phyloP scores from a whole-genome alignment of 306 rosid species.

The Adenanthera pavonina region DNA sequence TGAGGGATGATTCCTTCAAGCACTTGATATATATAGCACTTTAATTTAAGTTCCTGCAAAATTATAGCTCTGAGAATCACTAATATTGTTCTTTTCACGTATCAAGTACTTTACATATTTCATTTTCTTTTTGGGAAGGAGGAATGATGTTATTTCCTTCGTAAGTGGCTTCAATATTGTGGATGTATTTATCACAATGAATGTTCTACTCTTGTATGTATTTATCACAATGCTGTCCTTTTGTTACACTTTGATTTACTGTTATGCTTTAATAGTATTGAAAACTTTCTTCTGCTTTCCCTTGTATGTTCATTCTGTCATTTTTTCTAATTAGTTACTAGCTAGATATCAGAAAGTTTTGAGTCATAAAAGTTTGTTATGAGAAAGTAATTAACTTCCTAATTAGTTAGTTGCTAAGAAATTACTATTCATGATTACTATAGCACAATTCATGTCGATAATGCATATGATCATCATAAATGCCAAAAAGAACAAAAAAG shows the following conservation, averaged over 20 bases:
- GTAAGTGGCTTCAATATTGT: slow-evolving; percentile 47
- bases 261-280: slow-evolving; percentile 51
- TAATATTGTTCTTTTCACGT: slow-evolving; percentile 14
- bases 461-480: too few species aligned
- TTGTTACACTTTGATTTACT: slow-evolving; percentile 64
- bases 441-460: too few species aligned
- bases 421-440: too few species aligned
- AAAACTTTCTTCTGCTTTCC: slow-evolving; percentile 13
- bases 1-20: background rate
- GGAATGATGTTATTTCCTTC: slow-evolving; percentile 63
- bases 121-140: slow-evolving; percentile 56
- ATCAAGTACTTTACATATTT: slow-evolving; percentile 9
- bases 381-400: background rate
- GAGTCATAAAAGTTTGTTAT: background rate
- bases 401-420: background rate
- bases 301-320: slow-evolving; percentile 7
- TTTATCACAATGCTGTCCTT: slow-evolving; percentile 59
- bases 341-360: background rate
- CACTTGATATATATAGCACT: background rate
- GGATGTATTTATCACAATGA: slow-evolving; percentile 52
- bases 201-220: slow-evolving; percentile 52
- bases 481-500: too few species aligned
- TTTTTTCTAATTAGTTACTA: background rate
- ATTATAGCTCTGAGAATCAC: background rate
- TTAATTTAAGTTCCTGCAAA: background rate